These are phyloP conservation scores for Olyra latifolia DNA, from an alignment of 176 grass and related monocot species.

Conservation along the genomic window DNA sequence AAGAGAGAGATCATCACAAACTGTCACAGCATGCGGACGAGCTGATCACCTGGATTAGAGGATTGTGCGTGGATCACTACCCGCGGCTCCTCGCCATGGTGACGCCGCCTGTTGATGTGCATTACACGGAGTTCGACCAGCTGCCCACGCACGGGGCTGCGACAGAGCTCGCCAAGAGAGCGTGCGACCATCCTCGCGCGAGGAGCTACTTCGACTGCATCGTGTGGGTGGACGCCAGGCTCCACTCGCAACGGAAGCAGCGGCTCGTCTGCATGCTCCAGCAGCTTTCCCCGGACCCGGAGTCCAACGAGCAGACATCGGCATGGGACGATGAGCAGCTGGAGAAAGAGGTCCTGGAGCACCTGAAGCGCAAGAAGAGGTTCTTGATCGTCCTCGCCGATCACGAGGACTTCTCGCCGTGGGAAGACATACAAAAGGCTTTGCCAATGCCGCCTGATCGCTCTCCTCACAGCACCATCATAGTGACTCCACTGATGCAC, in stretches of 20 bases:
- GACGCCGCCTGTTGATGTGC: not conserved
- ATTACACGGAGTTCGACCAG: not conserved
- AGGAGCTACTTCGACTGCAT: not conserved
- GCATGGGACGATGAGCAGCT: not conserved
- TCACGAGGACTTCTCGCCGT: not conserved
- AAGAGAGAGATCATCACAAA: no score
- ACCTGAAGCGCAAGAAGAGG: not conserved
- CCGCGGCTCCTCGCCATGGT: not conserved
- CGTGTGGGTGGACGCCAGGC: not conserved
- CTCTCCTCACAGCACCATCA: not conserved
- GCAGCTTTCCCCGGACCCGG: not conserved
- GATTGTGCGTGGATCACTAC: not conserved
- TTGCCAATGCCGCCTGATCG: not conserved
- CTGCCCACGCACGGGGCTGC: not conserved
- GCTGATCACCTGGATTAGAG: not conserved
- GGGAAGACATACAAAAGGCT: not conserved
- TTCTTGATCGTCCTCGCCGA: conserved; percentile 2
- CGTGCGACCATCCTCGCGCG: not conserved
- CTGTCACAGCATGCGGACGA: not conserved
- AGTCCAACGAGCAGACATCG: no score
- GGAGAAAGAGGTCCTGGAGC: not conserved
- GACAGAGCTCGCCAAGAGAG: not conserved
- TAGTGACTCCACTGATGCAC: not conserved
- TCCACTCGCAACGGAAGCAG: not conserved
- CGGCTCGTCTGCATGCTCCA: not conserved